Conservation (phyloP, 1,284 basidiomycete species). For the Austropuccinia psidii region DNA sequence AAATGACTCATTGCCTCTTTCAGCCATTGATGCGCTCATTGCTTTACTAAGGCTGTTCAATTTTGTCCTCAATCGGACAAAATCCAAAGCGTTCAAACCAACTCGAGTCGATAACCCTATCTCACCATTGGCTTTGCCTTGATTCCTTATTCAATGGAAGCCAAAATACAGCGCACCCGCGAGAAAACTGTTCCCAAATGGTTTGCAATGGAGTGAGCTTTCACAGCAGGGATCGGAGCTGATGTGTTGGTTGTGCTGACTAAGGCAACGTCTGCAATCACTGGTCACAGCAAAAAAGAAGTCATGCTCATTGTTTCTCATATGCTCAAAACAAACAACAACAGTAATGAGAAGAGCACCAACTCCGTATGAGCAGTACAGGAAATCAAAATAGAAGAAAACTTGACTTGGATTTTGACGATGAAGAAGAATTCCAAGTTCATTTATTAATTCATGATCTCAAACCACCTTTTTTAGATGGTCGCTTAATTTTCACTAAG, state of each 20-base stretch:
- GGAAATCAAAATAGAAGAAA: too few species aligned
- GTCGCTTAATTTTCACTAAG: too few species aligned
- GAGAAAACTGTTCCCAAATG: conserved; percentile 41
- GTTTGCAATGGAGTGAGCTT: conserved; percentile 43
- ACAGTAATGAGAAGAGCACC: too few species aligned
- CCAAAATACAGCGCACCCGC: conserved; percentile 45
- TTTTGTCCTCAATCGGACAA: too few species aligned
- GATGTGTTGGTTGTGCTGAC: conserved; percentile 41
- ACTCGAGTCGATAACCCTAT: conserved; percentile 41
- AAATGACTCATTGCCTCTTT: background rate
- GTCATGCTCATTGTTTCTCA: conserved; percentile 43
- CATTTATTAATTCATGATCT: too few species aligned
- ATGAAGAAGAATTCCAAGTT: too few species aligned
- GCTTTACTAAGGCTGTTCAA: too few species aligned
- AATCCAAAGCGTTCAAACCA: conserved; percentile 40
- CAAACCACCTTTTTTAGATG: too few species aligned
- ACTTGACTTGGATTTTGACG: too few species aligned
- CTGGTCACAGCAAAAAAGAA: conserved; percentile 38
- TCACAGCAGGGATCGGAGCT: conserved; percentile 41
- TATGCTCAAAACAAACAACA: too few species aligned
- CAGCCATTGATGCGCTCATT: conserved; percentile 48
- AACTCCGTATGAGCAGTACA: too few species aligned
- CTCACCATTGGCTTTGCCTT: conserved; percentile 47
- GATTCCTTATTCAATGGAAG: conserved; percentile 45
- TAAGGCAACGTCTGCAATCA: conserved; percentile 36